phyloP scores from a whole-genome alignment of 2,329 filamentous ascomycete species.

The Cyphellophora europaea region DNA sequence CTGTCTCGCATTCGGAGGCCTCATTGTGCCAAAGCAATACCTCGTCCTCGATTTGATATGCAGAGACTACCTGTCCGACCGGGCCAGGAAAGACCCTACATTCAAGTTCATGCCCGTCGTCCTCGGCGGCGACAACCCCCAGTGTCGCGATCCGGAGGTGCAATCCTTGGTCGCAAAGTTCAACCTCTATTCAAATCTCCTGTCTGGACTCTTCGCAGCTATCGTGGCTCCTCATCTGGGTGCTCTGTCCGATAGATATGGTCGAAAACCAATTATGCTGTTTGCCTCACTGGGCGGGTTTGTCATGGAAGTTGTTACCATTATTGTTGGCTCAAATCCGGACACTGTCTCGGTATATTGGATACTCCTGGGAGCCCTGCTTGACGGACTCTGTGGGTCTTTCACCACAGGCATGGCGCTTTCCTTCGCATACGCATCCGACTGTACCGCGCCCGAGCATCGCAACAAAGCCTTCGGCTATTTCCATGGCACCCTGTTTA shows the following conservation, averaged over 20 bases:
- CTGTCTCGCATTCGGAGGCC: constrained; percentile 76
- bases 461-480: constrained; percentile 80
- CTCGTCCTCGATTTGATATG: constrained; percentile 79
- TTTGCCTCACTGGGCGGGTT: constrained; percentile 68
- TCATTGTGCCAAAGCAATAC: constrained; percentile 79
- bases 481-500: constrained; percentile 80
- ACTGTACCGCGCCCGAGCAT: constrained; percentile 72
- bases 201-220: constrained; percentile 68
- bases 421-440: constrained; percentile 77
- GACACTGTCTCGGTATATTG: constrained; percentile 65
- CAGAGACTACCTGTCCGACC: constrained; percentile 67
- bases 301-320: constrained; percentile 63
- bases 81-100: constrained; percentile 47
- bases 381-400: constrained; percentile 80
- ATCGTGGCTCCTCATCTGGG: constrained; percentile 76
- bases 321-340: constrained; percentile 67
- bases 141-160: constrained; percentile 72
- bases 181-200: constrained; percentile 63
- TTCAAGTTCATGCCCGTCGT: constrained; percentile 56
- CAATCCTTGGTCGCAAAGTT: constrained; percentile 71
- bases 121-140: constrained; percentile 60
- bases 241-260: constrained; percentile 76
- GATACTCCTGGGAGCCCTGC: constrained; percentile 64
- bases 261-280: constrained; percentile 65
- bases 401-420: constrained; percentile 76